These are phyloP conservation scores for Lithospermum erythrorhizon DNA, from an alignment of 257 asterid species.

Conservation along the genomic window DNA sequence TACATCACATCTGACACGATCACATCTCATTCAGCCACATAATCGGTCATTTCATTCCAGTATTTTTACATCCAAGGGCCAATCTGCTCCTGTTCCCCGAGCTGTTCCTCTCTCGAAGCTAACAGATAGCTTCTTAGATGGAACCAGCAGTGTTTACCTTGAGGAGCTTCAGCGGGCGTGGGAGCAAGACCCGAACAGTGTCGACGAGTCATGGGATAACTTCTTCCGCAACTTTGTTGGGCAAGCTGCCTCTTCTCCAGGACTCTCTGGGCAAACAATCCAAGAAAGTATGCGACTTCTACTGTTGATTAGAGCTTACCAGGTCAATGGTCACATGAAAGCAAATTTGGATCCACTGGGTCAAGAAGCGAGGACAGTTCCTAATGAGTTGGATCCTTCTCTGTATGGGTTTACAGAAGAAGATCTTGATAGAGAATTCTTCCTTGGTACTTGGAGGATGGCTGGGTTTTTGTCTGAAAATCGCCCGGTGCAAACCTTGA, in stretches of 20 bases:
- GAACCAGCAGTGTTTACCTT: constrained; percentile 29
- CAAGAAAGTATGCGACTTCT: constrained; percentile 28
- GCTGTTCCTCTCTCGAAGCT: constrained; percentile 27
- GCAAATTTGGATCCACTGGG: constrained; percentile 26
- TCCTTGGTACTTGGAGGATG: constrained; percentile 27
- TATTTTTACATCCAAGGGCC: constrained; percentile 16
- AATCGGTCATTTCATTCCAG: constrained; percentile 16
- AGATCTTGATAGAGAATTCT: constrained; percentile 27
- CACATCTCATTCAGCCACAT: constrained; percentile 13
- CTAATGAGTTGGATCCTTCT: constrained; percentile 25
- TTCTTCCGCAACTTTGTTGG: constrained; percentile 30
- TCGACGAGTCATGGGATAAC: constrained; percentile 30
- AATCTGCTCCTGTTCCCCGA: constrained; percentile 23
- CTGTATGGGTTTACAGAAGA: constrained; percentile 25
- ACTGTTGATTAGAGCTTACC: constrained; percentile 24
- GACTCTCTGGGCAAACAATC: constrained; percentile 28
- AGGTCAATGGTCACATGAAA: constrained; percentile 27
- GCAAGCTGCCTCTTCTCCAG: constrained; percentile 27
- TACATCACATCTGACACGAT: constrained; percentile 12
- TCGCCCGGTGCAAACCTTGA: constrained; percentile 28
- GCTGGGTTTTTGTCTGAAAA: constrained; percentile 26
- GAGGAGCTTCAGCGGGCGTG: constrained; percentile 34
- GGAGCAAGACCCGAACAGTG: constrained; percentile 29
- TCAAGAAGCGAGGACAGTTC: constrained; percentile 18
- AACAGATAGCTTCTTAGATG: constrained; percentile 27